Conservation (phyloP, 2,329 filamentous ascomycete species). For the Coniochaeta hoffmannii region DNA sequence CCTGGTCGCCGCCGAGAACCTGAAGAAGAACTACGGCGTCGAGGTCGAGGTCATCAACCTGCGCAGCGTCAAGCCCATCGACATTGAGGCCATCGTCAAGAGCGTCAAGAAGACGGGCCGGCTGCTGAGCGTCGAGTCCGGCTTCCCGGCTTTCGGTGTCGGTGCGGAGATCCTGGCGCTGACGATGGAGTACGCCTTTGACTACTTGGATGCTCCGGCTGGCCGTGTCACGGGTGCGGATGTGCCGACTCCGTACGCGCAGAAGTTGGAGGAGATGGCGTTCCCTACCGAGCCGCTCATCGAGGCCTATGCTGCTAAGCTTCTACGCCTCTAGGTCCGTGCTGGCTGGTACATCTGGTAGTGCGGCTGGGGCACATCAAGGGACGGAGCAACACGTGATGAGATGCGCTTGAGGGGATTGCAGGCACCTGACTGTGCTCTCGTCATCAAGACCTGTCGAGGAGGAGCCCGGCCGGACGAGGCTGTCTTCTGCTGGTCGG, state of each 20-base stretch:
- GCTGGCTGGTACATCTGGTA: not conserved
- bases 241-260: slow-evolving; percentile 92
- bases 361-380: not conserved
- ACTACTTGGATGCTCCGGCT: slow-evolving; percentile 92
- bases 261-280: slow-evolving; percentile 86
- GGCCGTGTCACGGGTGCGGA: slow-evolving; percentile 94
- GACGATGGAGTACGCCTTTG: slow-evolving; percentile 95
- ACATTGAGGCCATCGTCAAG: slow-evolving; percentile 90
- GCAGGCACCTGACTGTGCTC: not conserved
- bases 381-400: not conserved
- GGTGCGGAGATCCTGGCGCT: slow-evolving; percentile 87
- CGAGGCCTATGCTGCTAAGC: slow-evolving; percentile 79
- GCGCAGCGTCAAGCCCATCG: slow-evolving; percentile 92
- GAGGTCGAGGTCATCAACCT: slow-evolving; percentile 97
- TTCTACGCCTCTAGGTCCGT: slow-evolving; percentile 56
- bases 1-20: slow-evolving; percentile 76
- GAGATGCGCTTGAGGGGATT: not conserved
- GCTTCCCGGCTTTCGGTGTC: slow-evolving; percentile 93
- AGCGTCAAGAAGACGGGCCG: slow-evolving; percentile 98
- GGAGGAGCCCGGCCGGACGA: not conserved
- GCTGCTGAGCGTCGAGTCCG: slow-evolving; percentile 87
- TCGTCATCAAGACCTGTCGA: not conserved
- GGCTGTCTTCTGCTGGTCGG: not conserved
- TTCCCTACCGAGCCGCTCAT: slow-evolving; percentile 91
- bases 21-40: slow-evolving; percentile 95